Conservation (phyloP, 106 monocot genomes). For the Platanthera guangdongensis region DNA sequence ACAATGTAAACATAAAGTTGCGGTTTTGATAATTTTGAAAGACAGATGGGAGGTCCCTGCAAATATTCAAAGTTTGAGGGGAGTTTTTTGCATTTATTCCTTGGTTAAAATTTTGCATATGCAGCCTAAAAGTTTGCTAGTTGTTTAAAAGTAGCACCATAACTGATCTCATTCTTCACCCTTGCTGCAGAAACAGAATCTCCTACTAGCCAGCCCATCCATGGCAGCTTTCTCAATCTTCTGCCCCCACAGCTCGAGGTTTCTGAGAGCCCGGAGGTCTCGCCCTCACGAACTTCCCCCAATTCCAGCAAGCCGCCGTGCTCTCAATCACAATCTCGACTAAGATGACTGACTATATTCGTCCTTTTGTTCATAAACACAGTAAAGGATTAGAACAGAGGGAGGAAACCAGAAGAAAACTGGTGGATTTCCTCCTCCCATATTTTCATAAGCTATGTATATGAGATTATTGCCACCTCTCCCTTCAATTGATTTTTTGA, state of each 20-base stretch:
- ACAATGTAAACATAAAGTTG: too few species aligned
- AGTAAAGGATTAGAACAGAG: background rate
- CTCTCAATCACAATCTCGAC: background rate
- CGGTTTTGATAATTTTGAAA: too few species aligned
- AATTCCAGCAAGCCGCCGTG: background rate
- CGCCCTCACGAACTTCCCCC: background rate
- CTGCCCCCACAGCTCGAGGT: slow-evolving; percentile 8
- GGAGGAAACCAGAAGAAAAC: background rate
- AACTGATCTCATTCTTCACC: background rate
- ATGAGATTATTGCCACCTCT: background rate
- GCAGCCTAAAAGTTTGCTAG: background rate
- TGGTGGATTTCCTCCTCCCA: background rate
- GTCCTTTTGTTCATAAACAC: background rate
- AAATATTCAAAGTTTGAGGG: too few species aligned
- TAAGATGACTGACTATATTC: slow-evolving; percentile 2
- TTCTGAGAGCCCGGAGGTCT: slow-evolving; percentile 9
- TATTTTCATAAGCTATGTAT: background rate
- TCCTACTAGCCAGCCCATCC: slow-evolving; percentile 4
- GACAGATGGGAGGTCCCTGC: too few species aligned
- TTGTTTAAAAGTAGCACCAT: background rate
- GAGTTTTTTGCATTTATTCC: too few species aligned
- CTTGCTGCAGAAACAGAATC: slow-evolving; percentile 5
- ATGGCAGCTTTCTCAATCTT: slow-evolving; percentile 16
- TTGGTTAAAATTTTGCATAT: background rate
- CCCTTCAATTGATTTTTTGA: background rate